A percentile compares a stretch with the other conserved stretches of the same genome.
Conservation (phyloP, 23 red algal genomes). For the Chondrus crispus region DNA sequence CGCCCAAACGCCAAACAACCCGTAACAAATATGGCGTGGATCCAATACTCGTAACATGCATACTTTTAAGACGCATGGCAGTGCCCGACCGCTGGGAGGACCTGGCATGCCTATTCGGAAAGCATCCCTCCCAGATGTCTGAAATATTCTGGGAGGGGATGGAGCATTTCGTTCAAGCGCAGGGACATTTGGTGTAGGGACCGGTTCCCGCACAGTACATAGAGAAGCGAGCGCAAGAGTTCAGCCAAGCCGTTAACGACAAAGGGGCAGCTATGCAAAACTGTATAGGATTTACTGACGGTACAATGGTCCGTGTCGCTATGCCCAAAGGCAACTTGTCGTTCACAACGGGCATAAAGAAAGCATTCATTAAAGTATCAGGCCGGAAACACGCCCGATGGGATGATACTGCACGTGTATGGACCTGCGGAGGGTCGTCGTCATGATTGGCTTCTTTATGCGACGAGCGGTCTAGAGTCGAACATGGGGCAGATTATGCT, state of each 20-base stretch:
- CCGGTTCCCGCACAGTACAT: background rate
- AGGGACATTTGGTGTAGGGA: background rate
- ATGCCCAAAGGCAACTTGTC: background rate
- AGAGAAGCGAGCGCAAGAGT: background rate
- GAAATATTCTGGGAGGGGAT: background rate
- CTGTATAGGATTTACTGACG: background rate
- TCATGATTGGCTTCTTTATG: slow-evolving; percentile 12
- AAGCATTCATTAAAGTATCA: slow-evolving; percentile 4
- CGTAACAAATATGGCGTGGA: background rate
- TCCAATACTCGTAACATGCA: background rate
- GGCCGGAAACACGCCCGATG: slow-evolving; percentile 3
- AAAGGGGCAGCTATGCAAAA: background rate
- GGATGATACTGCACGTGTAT: background rate
- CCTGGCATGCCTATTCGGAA: background rate
- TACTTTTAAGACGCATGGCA: background rate
- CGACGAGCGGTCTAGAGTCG: background rate
- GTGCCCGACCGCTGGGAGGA: background rate
- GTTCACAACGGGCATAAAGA: slow-evolving; percentile 28
- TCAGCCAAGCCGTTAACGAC: background rate
- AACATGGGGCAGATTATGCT: background rate
- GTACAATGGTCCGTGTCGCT: background rate
- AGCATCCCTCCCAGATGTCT: background rate
- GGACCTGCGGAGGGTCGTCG: slow-evolving; percentile 8
- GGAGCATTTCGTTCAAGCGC: background rate
- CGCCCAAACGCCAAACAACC: background rate